These are phyloP conservation scores for Mychonastes homosphaera DNA, from an alignment of 139 green algal species.

Conservation along the genomic window DNA sequence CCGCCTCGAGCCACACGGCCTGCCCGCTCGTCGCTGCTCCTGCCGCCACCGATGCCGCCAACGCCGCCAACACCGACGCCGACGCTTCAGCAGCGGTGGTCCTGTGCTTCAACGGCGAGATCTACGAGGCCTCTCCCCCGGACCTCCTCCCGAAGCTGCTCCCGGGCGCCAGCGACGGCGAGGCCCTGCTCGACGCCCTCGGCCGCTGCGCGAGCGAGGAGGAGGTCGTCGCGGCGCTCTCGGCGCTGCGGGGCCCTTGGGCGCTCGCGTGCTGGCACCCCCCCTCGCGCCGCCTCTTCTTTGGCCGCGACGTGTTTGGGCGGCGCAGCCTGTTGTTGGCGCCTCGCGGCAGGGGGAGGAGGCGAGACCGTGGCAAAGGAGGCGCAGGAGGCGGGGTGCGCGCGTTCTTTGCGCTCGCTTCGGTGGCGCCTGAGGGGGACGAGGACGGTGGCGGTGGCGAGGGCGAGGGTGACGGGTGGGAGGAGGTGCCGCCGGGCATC, in stretches of 20 bases:
- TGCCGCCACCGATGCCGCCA: too few species aligned
- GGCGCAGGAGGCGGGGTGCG: not conserved
- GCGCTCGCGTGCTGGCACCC: constrained; percentile 65
- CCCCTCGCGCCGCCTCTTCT: constrained; percentile 40
- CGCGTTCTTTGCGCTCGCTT: too few species aligned
- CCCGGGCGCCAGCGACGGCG: constrained; percentile 36
- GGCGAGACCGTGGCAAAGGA: not conserved
- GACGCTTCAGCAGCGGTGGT: too few species aligned
- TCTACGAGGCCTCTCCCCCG: constrained; percentile 61
- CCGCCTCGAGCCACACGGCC: too few species aligned
- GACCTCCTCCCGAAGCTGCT: constrained; percentile 31
- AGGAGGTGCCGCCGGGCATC: constrained; percentile 36
- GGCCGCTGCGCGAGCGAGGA: not conserved
- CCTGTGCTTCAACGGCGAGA: constrained; percentile 67
- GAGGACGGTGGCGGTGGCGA: too few species aligned
- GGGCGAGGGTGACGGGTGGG: too few species aligned
- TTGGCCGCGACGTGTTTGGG: constrained; percentile 59
- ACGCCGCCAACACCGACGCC: too few species aligned
- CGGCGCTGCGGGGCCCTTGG: constrained; percentile 62
- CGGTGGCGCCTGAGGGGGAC: not conserved
- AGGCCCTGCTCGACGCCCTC: constrained; percentile 33
- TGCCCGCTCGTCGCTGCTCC: too few species aligned
- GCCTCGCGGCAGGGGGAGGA: not conserved
- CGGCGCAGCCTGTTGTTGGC: not conserved
- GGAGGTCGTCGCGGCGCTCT: constrained; percentile 23